A percentile compares a stretch with the other conserved stretches of the same genome.
Evolutionary conservation across 2,329 filamentous ascomycete genomes (phyloP).

Genomic region (Fusarium agapanthi): DNA sequence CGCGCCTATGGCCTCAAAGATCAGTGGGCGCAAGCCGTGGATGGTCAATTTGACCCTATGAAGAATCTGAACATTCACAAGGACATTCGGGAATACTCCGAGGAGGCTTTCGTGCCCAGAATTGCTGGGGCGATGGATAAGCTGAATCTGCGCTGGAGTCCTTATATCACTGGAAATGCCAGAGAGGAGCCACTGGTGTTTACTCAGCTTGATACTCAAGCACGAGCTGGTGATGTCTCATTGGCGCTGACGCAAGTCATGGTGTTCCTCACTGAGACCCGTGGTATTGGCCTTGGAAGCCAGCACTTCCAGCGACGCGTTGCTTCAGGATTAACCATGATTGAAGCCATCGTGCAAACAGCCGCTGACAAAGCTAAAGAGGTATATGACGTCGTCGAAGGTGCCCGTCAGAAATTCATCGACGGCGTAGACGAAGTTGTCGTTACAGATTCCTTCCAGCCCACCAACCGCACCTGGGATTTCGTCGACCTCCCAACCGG

Average conservation of each 20-base stretch:
- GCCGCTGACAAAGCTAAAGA: slow-evolving; percentile 35
- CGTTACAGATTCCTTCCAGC: slow-evolving; percentile 32
- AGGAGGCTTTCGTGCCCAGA: slow-evolving; percentile 30
- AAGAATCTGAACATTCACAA: slow-evolving; percentile 44
- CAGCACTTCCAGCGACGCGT: slow-evolving; percentile 47
- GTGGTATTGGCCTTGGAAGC: slow-evolving; percentile 44
- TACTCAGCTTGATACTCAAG: slow-evolving; percentile 39
- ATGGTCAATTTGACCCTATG: slow-evolving; percentile 41
- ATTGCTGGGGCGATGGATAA: slow-evolving; percentile 37
- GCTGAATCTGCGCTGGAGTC: slow-evolving; percentile 37
- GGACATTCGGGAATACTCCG: slow-evolving; percentile 38
- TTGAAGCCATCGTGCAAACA: slow-evolving; percentile 39
- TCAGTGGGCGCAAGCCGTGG: slow-evolving; percentile 37
- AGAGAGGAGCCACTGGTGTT: slow-evolving; percentile 32
- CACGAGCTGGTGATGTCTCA: slow-evolving; percentile 40
- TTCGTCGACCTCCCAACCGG: slow-evolving; percentile 41
- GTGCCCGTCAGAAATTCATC: slow-evolving; percentile 35
- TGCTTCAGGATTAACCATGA: slow-evolving; percentile 38
- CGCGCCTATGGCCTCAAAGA: slow-evolving; percentile 36
- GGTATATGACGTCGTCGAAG: slow-evolving; percentile 33
- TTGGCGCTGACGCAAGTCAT: slow-evolving; percentile 39
- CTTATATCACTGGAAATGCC: slow-evolving; percentile 37
- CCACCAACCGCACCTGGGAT: slow-evolving; percentile 38
- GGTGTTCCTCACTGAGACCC: slow-evolving; percentile 40
- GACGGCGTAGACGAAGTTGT: slow-evolving; percentile 39